Conservation (phyloP, 495 filamentous ascomycete genomes). For the Neurospora sp. region DNA sequence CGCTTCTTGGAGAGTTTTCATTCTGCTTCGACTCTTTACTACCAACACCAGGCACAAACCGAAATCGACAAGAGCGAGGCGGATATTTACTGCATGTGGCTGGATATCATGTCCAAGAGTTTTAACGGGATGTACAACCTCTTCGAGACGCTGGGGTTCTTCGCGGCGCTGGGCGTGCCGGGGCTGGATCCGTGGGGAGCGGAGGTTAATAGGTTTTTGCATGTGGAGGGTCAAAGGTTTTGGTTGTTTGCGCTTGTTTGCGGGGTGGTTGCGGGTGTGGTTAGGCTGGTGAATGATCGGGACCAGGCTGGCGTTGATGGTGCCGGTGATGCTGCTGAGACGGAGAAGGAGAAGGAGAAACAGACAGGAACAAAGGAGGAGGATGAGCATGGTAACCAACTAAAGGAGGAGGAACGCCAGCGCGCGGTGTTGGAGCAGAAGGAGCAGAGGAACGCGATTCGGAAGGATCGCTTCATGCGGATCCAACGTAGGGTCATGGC, state of each 20-base stretch:
- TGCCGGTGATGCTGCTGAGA: not conserved
- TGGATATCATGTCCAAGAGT: constrained; percentile 27
- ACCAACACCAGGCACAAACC: not conserved
- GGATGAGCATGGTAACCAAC: not conserved
- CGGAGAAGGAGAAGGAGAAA: constrained; percentile 2
- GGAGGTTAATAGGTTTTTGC: constrained; percentile 9
- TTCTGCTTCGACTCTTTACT: constrained; percentile 28
- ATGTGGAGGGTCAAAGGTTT: constrained; percentile 50
- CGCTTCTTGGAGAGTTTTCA: constrained; percentile 52
- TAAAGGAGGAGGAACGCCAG: not conserved
- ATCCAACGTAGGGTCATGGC: constrained; percentile 33
- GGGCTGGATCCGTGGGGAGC: constrained; percentile 27
- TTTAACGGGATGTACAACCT: constrained; percentile 40
- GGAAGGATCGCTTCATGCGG: not conserved
- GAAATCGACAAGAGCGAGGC: too few relatives aligned
- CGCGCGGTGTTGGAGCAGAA: not conserved
- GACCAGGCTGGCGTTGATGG: not conserved
- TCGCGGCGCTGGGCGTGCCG: constrained; percentile 37
- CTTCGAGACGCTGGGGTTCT: constrained; percentile 33
- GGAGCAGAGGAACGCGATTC: constrained; percentile 1
- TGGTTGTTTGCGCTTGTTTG: constrained; percentile 51
- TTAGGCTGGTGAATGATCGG: constrained; percentile 16
- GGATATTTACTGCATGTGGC: constrained; percentile 3
- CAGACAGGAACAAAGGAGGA: not conserved
- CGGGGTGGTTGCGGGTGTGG: constrained; percentile 12